Evolutionary conservation across 1,284 basidiomycete genomes (phyloP).

Genomic region (Ceratobasidium sp.): DNA sequence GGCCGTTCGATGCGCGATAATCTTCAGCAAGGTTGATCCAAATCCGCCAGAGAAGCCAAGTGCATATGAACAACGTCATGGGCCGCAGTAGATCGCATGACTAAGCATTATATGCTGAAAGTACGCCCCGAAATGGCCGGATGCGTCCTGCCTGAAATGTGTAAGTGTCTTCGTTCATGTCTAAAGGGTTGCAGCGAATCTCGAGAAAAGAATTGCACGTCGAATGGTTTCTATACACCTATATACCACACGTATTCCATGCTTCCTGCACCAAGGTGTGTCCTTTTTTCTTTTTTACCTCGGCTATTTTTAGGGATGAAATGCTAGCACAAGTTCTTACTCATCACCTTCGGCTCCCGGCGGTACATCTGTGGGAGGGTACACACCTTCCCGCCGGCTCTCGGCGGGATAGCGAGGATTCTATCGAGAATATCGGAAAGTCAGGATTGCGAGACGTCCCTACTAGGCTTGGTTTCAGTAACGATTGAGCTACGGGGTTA

Average conservation of each 20-base stretch:
- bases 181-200: too few relatives aligned
- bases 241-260: too few relatives aligned
- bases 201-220: too few relatives aligned
- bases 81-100: background rate
- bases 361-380: background rate
- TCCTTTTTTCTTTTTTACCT: background rate
- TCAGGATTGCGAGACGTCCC: background rate
- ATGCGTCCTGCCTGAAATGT: too few relatives aligned
- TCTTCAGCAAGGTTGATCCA: background rate
- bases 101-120: background rate
- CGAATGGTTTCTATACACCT: too few relatives aligned
- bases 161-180: too few relatives aligned
- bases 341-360: background rate
- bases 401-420: conserved; percentile 5
- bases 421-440: background rate
- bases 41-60: background rate
- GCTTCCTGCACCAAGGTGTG: background rate
- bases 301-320: background rate
- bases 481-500: background rate
- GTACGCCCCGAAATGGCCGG: too few relatives aligned
- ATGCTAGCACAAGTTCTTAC: background rate
- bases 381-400: conserved; percentile 2
- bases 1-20: background rate
- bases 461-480: background rate
- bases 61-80: background rate